A percentile compares a stretch with the other conserved stretches of the same genome.
Conservation (phyloP, 768 basidiomycete genomes). For the Naganishia vishniacii region DNA sequence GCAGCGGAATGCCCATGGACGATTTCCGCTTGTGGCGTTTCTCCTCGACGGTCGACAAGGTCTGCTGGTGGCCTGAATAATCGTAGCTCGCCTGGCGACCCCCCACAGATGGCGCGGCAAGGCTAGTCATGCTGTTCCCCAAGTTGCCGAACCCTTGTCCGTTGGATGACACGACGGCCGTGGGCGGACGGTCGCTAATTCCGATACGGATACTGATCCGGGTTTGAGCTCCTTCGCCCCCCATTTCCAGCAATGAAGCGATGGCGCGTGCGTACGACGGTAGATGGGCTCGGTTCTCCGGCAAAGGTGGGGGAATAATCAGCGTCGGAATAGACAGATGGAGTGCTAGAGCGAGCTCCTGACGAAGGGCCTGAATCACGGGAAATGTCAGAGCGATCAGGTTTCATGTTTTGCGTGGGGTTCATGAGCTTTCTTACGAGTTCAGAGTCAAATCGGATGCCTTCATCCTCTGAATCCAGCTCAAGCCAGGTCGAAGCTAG, state of each 20-base stretch:
- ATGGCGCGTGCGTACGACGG: constrained; percentile 91
- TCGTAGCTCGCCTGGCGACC: constrained; percentile 1
- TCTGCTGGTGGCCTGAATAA: neutral
- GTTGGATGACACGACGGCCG: neutral
- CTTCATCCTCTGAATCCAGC: constrained; percentile 83
- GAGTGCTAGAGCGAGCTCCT: constrained; percentile 86
- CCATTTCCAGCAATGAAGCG: constrained; percentile 61
- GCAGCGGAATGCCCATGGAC: constrained; percentile 26
- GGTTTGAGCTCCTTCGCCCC: constrained; percentile 58
- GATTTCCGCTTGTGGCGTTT: constrained; percentile 43
- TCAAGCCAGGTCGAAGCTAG: constrained; percentile 93
- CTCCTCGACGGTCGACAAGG: constrained; percentile 12
- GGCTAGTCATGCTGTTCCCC: constrained; percentile 10
- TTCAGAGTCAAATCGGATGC: constrained; percentile 92
- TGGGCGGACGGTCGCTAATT: constrained; percentile 50
- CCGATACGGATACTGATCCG: constrained; percentile 69
- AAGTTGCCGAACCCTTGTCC: neutral
- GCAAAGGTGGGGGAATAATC: constrained; percentile 83
- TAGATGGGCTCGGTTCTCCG: constrained; percentile 60
- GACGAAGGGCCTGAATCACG: constrained; percentile 67
- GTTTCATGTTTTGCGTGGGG: neutral
- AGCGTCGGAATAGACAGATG: constrained; percentile 81
- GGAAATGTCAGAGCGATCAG: neutral
- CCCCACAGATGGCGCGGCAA: neutral
- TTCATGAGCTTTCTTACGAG: constrained; percentile 59